Base-by-base conservation (phyloP, 2,329 filamentous ascomycete species). In the Dactylellina sp. region DNA sequence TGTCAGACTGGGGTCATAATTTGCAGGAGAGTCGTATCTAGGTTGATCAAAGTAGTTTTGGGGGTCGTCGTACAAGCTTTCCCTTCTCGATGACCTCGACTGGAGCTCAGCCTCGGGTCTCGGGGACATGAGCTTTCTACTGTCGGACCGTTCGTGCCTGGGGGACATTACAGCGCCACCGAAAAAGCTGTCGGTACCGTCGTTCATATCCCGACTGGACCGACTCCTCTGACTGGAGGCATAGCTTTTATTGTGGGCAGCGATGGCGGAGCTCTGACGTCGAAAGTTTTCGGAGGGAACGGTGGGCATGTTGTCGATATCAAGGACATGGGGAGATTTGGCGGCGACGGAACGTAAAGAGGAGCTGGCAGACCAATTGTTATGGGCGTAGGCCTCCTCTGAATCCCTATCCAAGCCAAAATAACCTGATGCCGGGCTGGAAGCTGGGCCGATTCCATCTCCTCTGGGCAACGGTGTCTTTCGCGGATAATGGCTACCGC, bases 291-390 rank as follows among this genome's bases (percentile, higher is more conserved):
- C 75, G 71, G 77, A 74, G 68, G 78, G 50, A 59, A 75, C 39
- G 22, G 75, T 75, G n/a, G 77, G 75, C 32, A 78, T 76, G 63
- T 75, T 76, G 66, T 78, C 76, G 39, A 78, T 53, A 35, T 77
- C 76, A 11, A 78, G 76, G 18, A 77, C 76, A 7, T 76, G 76
- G 46, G 77, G 77, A 18, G 77, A 78, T 50, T 71, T 75, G n/a
- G 77, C 77, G 32, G 77, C 77, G 18, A 77, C 74, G 55, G 77
- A 78, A 12, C 76, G 75, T 55, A 78, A 70, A 12, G 77, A 78
- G 44, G 77, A 78, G 35, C 75, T 61, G 22, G 77, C 70, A 40
- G 77, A 78, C 77, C 77, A 78, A 75, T 78, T 78, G 55, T 77
- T 76, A 42, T 76, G 77, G 32, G 77, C 22, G 53, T 78, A 77